Conservation (phyloP, 129 eudicot species). For the Lactuca sativa region DNA sequence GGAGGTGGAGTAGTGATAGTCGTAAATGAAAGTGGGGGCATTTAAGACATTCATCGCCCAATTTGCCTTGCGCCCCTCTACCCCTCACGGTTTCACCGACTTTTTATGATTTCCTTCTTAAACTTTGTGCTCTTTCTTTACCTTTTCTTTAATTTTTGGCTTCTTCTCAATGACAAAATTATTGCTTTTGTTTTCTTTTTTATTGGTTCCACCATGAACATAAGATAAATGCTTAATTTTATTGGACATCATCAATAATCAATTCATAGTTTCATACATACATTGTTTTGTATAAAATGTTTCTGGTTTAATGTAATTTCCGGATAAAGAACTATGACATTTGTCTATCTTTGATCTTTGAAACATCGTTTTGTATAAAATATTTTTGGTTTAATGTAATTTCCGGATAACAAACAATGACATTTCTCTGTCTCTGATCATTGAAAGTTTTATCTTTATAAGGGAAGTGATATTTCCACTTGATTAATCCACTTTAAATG, state of each 20-base stretch:
- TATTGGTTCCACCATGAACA: background rate
- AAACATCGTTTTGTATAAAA: background rate
- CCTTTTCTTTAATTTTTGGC: slow-evolving; percentile 15
- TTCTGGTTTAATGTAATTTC: background rate
- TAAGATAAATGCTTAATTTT: background rate
- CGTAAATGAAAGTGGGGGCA: slow-evolving; percentile 26
- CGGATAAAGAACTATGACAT: background rate
- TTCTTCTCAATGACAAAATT: background rate
- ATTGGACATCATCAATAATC: background rate
- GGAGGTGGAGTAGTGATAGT: slow-evolving; percentile 19
- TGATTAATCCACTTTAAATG: too few species aligned
- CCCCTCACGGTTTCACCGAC: slow-evolving; percentile 33
- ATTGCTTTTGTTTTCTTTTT: background rate
- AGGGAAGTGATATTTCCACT: too few species aligned
- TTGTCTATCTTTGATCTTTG: background rate
- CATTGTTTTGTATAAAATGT: background rate
- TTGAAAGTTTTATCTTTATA: too few species aligned
- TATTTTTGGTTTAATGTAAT: background rate
- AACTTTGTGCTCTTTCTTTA: slow-evolving; percentile 6
- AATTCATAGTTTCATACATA: background rate
- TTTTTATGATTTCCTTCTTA: slow-evolving; percentile 22
- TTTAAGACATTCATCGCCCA: slow-evolving; percentile 25
- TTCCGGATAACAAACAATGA: too few species aligned
- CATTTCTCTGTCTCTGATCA: background rate
- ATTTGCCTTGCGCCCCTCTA: slow-evolving; percentile 23